phyloP scores from a whole-genome alignment of 2,329 filamentous ascomycete species.

The Chrysoporthe cubensis region DNA sequence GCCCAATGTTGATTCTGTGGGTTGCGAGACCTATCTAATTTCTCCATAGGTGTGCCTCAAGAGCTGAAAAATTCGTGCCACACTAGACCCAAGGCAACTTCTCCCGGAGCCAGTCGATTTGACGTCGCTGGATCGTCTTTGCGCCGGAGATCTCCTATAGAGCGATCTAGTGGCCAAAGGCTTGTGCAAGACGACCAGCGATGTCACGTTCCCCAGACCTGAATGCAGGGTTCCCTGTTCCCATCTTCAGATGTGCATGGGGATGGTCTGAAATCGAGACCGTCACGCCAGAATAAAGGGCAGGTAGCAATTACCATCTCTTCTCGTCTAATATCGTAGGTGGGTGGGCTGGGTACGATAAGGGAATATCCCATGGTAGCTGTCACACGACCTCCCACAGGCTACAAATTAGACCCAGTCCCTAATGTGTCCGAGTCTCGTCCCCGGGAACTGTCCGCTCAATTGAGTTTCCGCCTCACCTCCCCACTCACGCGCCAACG shows the following conservation, averaged over 20 bases:
- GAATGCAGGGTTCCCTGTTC: neutral
- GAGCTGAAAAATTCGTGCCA: neutral
- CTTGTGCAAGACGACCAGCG: neutral
- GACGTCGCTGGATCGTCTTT: neutral
- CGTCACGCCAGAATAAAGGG: neutral
- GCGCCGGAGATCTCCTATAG: neutral
- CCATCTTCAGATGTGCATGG: neutral
- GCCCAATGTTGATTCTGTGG: neutral
- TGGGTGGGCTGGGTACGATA: neutral
- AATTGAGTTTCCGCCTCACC: neutral
- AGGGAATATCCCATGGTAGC: neutral
- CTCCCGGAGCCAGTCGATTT: neutral
- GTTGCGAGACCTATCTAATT: neutral
- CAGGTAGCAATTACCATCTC: slow-evolving; percentile 1
- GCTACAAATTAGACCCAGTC: neutral
- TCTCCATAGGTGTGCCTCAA: neutral
- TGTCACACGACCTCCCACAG: neutral
- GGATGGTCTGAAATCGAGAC: neutral
- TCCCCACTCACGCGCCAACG: neutral
- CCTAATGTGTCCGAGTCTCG: neutral
- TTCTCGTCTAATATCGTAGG: neutral
- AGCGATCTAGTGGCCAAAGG: neutral
- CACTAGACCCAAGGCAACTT: neutral
- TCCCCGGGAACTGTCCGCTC: neutral
- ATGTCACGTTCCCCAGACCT: neutral